Percentiles rank a stretch among this genome's conserved stretches.
These are phyloP conservation scores for Fraxinus greggii DNA, from an alignment of 305 asterid species.

Conservation along the genomic window DNA sequence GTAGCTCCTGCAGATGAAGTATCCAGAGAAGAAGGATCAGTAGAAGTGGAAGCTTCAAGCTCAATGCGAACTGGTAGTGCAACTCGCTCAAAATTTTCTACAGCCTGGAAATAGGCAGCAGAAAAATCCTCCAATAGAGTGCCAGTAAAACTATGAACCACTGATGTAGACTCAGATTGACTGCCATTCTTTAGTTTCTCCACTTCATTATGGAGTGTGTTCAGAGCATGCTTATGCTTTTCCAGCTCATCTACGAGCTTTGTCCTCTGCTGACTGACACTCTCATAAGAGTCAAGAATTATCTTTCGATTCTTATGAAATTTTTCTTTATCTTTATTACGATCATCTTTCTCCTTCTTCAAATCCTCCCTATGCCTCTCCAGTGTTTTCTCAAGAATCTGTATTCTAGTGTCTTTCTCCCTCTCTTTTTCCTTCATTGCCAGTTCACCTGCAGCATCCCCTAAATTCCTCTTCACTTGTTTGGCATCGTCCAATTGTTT, in stretches of 20 bases:
- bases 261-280: slow-evolving; percentile 38
- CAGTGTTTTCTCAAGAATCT: slow-evolving; percentile 64
- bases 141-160: slow-evolving; percentile 38
- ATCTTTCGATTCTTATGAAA: slow-evolving; percentile 40
- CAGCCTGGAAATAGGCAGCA: slow-evolving; percentile 63
- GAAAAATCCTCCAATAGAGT: slow-evolving; percentile 59
- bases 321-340: slow-evolving; percentile 48
- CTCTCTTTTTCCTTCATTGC: slow-evolving; percentile 59
- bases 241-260: slow-evolving; percentile 57
- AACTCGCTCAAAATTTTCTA: slow-evolving; percentile 60
- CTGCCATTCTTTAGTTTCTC: slow-evolving; percentile 54
- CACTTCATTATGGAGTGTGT: slow-evolving; percentile 57
- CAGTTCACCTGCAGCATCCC: slow-evolving; percentile 67
- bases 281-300: slow-evolving; percentile 41
- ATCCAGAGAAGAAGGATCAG: slow-evolving; percentile 45
- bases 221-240: slow-evolving; percentile 71
- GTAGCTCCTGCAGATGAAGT: slow-evolving; percentile 34
- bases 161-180: slow-evolving; percentile 51
- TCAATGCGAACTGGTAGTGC: slow-evolving; percentile 45
- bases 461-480: slow-evolving; percentile 53
- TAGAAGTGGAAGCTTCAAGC: slow-evolving; percentile 34
- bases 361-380: slow-evolving; percentile 61
- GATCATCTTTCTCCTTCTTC: slow-evolving; percentile 68
- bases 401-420: slow-evolving; percentile 76
- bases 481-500: slow-evolving; percentile 76